phyloP scores from a whole-genome alignment of 2,329 filamentous ascomycete species.

The Cladorrhinum sp. region DNA sequence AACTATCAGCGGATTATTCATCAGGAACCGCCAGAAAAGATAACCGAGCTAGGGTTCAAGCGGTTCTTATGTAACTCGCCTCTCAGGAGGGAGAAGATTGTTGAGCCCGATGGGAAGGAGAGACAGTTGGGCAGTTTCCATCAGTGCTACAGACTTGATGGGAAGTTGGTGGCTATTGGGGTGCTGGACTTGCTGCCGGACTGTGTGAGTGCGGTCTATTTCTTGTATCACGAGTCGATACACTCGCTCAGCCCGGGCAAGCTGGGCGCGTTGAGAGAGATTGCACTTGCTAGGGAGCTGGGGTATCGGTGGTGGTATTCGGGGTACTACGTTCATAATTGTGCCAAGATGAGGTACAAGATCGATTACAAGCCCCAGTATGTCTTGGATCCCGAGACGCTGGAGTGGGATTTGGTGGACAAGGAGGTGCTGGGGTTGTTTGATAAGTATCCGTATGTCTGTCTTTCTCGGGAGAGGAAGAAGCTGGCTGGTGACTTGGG shows the following conservation, averaged over 20 bases:
- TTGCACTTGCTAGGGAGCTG: slow-evolving; percentile 64
- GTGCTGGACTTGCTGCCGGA: slow-evolving; percentile 75
- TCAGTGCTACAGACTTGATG: slow-evolving; percentile 78
- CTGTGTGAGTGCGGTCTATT: slow-evolving; percentile 78
- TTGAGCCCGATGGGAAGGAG: slow-evolving; percentile 47
- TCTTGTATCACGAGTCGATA: slow-evolving; percentile 75
- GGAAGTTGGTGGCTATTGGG: slow-evolving; percentile 69
- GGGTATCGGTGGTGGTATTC: slow-evolving; percentile 77
- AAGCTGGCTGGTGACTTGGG: slow-evolving; percentile 17
- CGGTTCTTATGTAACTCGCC: slow-evolving; percentile 74
- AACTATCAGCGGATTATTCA: slow-evolving; percentile 76
- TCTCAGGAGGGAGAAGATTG: slow-evolving; percentile 46
- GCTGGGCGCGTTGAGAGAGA: slow-evolving; percentile 70
- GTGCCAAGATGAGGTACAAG: slow-evolving; percentile 83
- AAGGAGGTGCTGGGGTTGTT: slow-evolving; percentile 46
- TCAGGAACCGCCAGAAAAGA: slow-evolving; percentile 58
- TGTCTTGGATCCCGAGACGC: slow-evolving; percentile 66
- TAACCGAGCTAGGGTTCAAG: slow-evolving; percentile 60
- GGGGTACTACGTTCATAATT: slow-evolving; percentile 78
- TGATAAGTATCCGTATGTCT: slow-evolving; percentile 56
- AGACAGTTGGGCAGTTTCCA: slow-evolving; percentile 70
- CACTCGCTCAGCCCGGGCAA: slow-evolving; percentile 70
- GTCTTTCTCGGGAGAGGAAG: slow-evolving; percentile 37
- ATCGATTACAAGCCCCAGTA: slow-evolving; percentile 73
- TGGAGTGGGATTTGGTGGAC: slow-evolving; percentile 61